phyloP scores from a whole-genome alignment of 2,329 filamentous ascomycete genomes.

The Aspergillus tamarii region DNA sequence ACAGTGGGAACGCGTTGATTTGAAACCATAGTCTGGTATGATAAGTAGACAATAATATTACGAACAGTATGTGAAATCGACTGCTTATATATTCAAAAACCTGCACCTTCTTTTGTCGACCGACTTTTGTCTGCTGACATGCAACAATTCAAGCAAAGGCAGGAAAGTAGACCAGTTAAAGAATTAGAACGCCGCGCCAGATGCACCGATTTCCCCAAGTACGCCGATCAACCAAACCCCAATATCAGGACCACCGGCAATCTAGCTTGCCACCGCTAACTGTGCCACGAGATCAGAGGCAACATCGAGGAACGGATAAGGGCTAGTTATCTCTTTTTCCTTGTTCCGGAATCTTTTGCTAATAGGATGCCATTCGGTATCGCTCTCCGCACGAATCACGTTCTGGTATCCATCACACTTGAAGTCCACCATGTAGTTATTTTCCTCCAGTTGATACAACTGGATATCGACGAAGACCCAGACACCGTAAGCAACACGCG shows the following conservation, averaged over 20 bases:
- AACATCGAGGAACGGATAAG: conserved; percentile 94
- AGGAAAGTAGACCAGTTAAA: not conserved
- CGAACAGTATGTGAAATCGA: not conserved
- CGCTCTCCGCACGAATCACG: conserved; percentile 60
- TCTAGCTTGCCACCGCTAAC: conserved; percentile 75
- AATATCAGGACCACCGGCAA: not conserved
- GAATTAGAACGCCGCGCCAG: not conserved
- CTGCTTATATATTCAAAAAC: conserved; percentile 1
- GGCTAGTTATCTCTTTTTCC: conserved; percentile 93
- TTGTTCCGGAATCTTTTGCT: conserved; percentile 62
- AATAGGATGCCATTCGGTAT: conserved; percentile 52
- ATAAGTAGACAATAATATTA: not conserved
- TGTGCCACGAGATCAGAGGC: conserved; percentile 91
- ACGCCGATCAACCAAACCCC: not conserved
- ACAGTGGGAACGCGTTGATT: not conserved
- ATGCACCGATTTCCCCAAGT: conserved; percentile 4
- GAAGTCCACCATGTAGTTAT: conserved; percentile 96
- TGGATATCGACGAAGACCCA: conserved; percentile 96
- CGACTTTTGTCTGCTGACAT: conserved; percentile 4
- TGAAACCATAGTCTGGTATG: not conserved
- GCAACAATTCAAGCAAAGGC: not conserved
- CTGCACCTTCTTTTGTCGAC: not conserved
- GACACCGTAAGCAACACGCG: conserved; percentile 66
- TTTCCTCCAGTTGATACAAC: conserved; percentile 89
- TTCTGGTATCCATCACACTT: conserved; percentile 98